These are phyloP conservation scores for Rugonectria rugulosa DNA, from an alignment of 2,329 filamentous ascomycete genomes.

Conservation along the genomic window DNA sequence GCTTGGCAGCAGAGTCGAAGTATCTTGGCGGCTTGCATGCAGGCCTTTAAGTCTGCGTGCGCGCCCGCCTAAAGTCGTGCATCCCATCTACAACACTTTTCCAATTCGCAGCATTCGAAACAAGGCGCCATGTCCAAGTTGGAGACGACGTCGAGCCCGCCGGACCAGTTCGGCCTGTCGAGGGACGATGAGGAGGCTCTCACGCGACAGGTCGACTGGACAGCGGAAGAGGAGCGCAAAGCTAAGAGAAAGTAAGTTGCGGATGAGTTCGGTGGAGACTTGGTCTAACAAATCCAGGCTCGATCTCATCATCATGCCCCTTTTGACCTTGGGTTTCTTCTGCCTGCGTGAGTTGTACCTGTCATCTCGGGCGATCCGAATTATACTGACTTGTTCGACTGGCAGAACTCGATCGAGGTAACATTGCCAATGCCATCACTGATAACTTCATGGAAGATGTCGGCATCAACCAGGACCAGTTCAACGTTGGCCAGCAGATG, in stretches of 20 bases:
- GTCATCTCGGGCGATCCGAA: neutral
- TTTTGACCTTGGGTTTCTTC: constrained; percentile 52
- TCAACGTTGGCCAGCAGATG: constrained; percentile 60
- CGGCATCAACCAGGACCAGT: constrained; percentile 57
- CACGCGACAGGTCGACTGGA: constrained; percentile 43
- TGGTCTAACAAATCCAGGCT: constrained; percentile 37
- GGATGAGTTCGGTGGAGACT: neutral
- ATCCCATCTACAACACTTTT: neutral
- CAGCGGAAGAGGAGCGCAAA: constrained; percentile 44
- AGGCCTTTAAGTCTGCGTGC: constrained; percentile 5
- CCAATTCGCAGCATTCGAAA: neutral
- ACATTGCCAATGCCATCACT: constrained; percentile 58
- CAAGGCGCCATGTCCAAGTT: constrained; percentile 27
- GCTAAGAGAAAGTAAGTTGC: constrained; percentile 48
- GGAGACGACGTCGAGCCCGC: constrained; percentile 22
- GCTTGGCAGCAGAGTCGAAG: neutral
- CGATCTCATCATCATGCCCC: constrained; percentile 52
- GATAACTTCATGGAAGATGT: constrained; percentile 59
- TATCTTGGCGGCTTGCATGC: neutral
- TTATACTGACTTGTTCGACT: neutral
- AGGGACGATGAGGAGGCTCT: constrained; percentile 43
- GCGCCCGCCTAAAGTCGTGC: neutral
- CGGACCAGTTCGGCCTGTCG: constrained; percentile 20
- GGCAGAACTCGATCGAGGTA: constrained; percentile 49
- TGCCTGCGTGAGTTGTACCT: constrained; percentile 46